phyloP scores from a whole-genome alignment of 805 yeast species.

The Pichia kluyveri region DNA sequence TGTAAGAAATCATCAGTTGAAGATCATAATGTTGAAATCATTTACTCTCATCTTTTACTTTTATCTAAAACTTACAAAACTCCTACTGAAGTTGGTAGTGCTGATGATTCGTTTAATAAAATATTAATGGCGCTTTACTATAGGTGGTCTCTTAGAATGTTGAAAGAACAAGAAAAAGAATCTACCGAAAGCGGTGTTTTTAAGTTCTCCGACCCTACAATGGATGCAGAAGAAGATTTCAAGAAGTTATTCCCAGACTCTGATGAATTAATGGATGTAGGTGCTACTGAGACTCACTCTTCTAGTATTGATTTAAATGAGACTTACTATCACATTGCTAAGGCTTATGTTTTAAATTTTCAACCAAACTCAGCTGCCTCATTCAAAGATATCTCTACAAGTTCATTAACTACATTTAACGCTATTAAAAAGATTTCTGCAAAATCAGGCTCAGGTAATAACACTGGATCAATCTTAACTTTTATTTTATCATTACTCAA shows the following conservation, averaged over 20 bases:
- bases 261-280: conserved; percentile 48
- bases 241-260: conserved; percentile 78
- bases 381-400: conserved; percentile 25
- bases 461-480: conserved; percentile 26
- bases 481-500: conserved; percentile 28
- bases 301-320: conserved; percentile 31
- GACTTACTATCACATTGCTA: conserved; percentile 39
- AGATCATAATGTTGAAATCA: conserved; percentile 38
- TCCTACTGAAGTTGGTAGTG: conserved; percentile 7
- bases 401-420: conserved; percentile 26
- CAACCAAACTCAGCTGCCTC: conserved; percentile 7
- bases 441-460: conserved; percentile 14
- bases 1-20: conserved; percentile 36
- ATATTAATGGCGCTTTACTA: conserved; percentile 57
- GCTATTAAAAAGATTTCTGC: conserved; percentile 19
- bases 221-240: conserved; percentile 75
- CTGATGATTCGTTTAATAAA: conserved; percentile 28
- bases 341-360: conserved; percentile 38
- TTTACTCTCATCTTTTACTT: conserved; percentile 40
- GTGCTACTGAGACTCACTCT: conserved; percentile 16
- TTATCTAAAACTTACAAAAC: conserved; percentile 28
- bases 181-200: conserved; percentile 55
- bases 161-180: conserved; percentile 56
- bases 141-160: conserved; percentile 71
- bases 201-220: conserved; percentile 52